phyloP scores from a whole-genome alignment of 2,329 filamentous ascomycete species.

The Trematosphaeria pertusa region DNA sequence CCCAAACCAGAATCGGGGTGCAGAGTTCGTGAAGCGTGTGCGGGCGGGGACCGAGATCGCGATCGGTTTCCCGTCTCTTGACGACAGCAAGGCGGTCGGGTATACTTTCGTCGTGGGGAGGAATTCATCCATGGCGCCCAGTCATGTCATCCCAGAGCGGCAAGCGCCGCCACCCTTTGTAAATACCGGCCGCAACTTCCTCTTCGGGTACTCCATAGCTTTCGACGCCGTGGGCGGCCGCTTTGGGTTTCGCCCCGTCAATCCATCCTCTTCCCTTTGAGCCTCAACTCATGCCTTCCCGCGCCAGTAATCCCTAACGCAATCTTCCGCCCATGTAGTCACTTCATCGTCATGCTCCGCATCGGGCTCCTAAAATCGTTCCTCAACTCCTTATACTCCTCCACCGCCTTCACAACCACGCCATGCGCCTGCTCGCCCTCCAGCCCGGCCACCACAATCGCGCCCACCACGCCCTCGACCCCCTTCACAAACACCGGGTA shows the following conservation, averaged over 20 bases:
- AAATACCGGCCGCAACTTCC: constrained; percentile 44
- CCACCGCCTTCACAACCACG: constrained; percentile 73
- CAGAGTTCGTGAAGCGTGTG: constrained; percentile 38
- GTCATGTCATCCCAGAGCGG: constrained; percentile 34
- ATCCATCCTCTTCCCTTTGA: constrained; percentile 5
- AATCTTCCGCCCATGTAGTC: constrained; percentile 27
- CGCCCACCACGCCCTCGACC: constrained; percentile 77
- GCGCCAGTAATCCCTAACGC: constrained; percentile 1
- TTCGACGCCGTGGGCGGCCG: constrained; percentile 43
- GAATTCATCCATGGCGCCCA: constrained; percentile 31
- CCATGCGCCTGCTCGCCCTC: constrained; percentile 80
- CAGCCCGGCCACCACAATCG: constrained; percentile 77
- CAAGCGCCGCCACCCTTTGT: constrained; percentile 33
- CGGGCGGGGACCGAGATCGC: constrained; percentile 37
- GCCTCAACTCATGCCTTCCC: constrained; percentile 4
- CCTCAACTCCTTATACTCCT: constrained; percentile 56
- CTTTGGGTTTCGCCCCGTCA: constrained; percentile 39
- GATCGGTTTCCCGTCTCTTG: constrained; percentile 31
- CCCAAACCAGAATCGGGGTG: constrained; percentile 34
- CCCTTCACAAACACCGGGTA: constrained; percentile 75
- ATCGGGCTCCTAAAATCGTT: constrained; percentile 44
- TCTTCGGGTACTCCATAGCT: constrained; percentile 41
- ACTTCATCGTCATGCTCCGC: constrained; percentile 43
- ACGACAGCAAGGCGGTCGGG: constrained; percentile 16
- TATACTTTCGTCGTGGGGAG: constrained; percentile 40